phyloP scores from a whole-genome alignment of 2,329 filamentous ascomycete genomes.

The Aureobasidium sp. region DNA sequence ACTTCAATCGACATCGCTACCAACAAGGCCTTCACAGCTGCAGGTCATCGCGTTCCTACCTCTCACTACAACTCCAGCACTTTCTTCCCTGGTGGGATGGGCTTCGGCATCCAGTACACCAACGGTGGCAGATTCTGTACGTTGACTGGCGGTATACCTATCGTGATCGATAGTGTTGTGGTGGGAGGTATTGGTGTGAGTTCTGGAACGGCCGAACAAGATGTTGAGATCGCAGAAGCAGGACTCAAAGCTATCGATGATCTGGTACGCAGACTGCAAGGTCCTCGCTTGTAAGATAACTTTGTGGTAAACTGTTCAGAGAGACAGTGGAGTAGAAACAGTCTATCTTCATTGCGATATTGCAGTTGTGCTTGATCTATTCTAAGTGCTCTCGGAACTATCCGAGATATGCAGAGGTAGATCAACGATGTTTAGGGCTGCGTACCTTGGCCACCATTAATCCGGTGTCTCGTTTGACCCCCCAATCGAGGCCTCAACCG shows the following conservation, averaged over 20 bases:
- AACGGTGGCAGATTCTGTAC: conserved; percentile 61
- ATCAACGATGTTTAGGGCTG: too few species aligned
- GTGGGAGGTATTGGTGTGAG: conserved; percentile 62
- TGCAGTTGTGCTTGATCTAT: too few species aligned
- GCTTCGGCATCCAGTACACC: conserved; percentile 57
- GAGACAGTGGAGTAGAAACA: too few species aligned
- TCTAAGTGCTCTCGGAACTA: too few species aligned
- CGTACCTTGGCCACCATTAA: too few species aligned
- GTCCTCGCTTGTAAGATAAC: too few species aligned
- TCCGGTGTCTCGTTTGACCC: too few species aligned
- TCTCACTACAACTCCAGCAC: conserved; percentile 59
- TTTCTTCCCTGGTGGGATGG: conserved; percentile 55
- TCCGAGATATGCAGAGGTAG: too few species aligned
- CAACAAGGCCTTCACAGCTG: conserved; percentile 66
- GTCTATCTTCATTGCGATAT: too few species aligned
- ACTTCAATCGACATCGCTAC: conserved; percentile 70
- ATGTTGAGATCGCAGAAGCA: conserved; percentile 58
- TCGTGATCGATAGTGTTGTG: conserved; percentile 54
- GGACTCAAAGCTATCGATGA: conserved; percentile 55
- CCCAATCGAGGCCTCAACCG: too few species aligned
- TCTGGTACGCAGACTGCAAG: conserved; percentile 37
- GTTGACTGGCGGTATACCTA: conserved; percentile 60
- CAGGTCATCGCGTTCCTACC: conserved; percentile 59
- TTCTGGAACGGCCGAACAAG: conserved; percentile 61
- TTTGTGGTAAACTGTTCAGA: too few species aligned